phyloP scores from a whole-genome alignment of 2,329 filamentous ascomycete species.

The Zymoseptoria pseudotritici region DNA sequence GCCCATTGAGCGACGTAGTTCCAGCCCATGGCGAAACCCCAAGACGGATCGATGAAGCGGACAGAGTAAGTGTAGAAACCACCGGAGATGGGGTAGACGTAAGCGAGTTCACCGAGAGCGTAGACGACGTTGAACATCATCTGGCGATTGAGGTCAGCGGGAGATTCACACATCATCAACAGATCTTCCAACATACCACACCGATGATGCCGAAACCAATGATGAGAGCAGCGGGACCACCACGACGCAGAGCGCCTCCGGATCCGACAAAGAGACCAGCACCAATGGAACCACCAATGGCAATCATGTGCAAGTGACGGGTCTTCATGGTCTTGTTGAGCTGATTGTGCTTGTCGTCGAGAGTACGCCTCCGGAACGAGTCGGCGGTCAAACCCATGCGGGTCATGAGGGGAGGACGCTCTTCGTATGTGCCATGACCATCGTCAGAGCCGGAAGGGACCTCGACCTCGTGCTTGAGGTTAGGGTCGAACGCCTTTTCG shows the following conservation, averaged over 20 bases:
- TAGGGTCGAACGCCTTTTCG: slow-evolving; percentile 12
- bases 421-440: slow-evolving; percentile 8
- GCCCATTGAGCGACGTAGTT: slow-evolving; percentile 26
- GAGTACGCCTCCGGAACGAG: slow-evolving; percentile 24
- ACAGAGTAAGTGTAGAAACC: slow-evolving; percentile 35
- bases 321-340: slow-evolving; percentile 27
- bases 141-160: slow-evolving; percentile 1
- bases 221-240: slow-evolving; percentile 40
- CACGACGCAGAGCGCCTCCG: slow-evolving; percentile 41
- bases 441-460: slow-evolving; percentile 11
- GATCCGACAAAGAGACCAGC: slow-evolving; percentile 50
- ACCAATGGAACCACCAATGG: slow-evolving; percentile 37
- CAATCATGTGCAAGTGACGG: slow-evolving; percentile 29
- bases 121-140: slow-evolving; percentile 38
- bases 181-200: slow-evolving; percentile 16
- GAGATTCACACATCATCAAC: background rate
- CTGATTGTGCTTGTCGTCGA: slow-evolving; percentile 27
- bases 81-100: slow-evolving; percentile 36
- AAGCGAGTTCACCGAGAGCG: slow-evolving; percentile 35
- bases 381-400: slow-evolving; percentile 26
- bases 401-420: slow-evolving; percentile 17
- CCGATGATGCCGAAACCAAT: slow-evolving; percentile 28
- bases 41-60: slow-evolving; percentile 40
- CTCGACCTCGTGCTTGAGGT: slow-evolving; percentile 3
- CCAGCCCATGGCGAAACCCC: slow-evolving; percentile 27